Evolutionary conservation across 768 basidiomycete species (phyloP).

Genomic region (Rhodosporidiobolus odoratus): DNA sequence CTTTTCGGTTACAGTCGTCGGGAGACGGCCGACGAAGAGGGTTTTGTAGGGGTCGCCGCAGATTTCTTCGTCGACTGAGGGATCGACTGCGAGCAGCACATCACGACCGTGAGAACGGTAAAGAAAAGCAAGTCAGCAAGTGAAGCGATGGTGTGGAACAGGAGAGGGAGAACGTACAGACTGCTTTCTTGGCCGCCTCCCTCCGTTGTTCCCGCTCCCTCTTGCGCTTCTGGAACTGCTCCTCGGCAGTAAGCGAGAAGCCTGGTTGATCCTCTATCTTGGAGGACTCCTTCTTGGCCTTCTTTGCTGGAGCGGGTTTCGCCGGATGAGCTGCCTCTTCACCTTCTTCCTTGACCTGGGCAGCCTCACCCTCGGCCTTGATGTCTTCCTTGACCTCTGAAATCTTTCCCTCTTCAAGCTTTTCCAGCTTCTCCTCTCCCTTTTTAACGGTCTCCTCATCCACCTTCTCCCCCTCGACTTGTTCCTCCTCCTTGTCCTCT

Average conservation of each 20-base stretch:
- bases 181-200: conserved; percentile 67
- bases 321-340: conserved; percentile 4
- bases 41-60: conserved; percentile 98
- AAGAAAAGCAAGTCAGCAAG: too few species aligned
- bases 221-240: conserved; percentile 69
- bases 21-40: conserved; percentile 87
- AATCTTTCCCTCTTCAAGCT: conserved; percentile 32
- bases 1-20: conserved; percentile 82
- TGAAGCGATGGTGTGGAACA: not conserved
- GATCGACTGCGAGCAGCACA: conserved; percentile 77
- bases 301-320: conserved; percentile 52
- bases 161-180: conserved; percentile 46
- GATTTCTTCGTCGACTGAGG: conserved; percentile 81
- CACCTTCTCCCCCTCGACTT: not conserved
- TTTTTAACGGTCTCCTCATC: conserved; percentile 59
- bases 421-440: conserved; percentile 43
- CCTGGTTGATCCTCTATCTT: conserved; percentile 49
- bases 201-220: conserved; percentile 58
- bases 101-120: too few species aligned
- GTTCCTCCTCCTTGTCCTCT: not conserved
- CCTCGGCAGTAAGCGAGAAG: conserved; percentile 53
- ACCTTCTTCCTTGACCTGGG: conserved; percentile 30
- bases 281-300: conserved; percentile 55
- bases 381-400: not conserved
- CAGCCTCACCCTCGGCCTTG: not conserved